Conservation (phyloP, 2,329 filamentous ascomycete species). For the Pleurostoma richardsiae region DNA sequence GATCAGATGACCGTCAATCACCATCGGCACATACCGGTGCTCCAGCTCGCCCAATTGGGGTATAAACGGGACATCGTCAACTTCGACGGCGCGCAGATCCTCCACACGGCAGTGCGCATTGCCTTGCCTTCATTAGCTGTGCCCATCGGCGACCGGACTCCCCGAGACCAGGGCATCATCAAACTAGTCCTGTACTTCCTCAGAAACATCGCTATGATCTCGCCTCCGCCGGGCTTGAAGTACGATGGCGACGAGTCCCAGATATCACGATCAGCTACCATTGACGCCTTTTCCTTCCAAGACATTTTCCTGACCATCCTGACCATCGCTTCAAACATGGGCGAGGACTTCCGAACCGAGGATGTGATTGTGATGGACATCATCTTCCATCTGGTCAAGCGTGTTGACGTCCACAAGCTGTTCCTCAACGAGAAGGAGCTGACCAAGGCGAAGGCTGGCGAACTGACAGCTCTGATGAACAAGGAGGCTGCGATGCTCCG, state of each 20-base stretch:
- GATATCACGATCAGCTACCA: slow-evolving; percentile 79
- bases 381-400: slow-evolving; percentile 87
- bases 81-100: slow-evolving; percentile 69
- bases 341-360: slow-evolving; percentile 85
- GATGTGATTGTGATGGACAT: slow-evolving; percentile 89
- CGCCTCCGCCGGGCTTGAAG: slow-evolving; percentile 64
- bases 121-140: slow-evolving; percentile 83
- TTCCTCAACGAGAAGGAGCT: slow-evolving; percentile 78
- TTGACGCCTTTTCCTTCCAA: slow-evolving; percentile 85
- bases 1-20: slow-evolving; percentile 88
- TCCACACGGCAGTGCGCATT: slow-evolving; percentile 75
- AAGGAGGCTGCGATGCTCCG: slow-evolving; percentile 83
- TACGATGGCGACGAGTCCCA: slow-evolving; percentile 87
- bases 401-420: slow-evolving; percentile 75
- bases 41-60: slow-evolving; percentile 79
- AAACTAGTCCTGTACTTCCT: slow-evolving; percentile 86
- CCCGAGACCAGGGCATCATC: slow-evolving; percentile 86
- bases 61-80: slow-evolving; percentile 91
- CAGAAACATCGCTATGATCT: slow-evolving; percentile 82
- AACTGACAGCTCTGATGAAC: slow-evolving; percentile 68
- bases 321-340: slow-evolving; percentile 86
- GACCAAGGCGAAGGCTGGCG: slow-evolving; percentile 62
- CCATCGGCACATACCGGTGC: slow-evolving; percentile 82
- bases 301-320: slow-evolving; percentile 83
- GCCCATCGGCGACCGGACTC: slow-evolving; percentile 67